These are phyloP conservation scores for Talaromyces stipitatus DNA, from an alignment of 495 filamentous ascomycete species.

Conservation along the genomic window DNA sequence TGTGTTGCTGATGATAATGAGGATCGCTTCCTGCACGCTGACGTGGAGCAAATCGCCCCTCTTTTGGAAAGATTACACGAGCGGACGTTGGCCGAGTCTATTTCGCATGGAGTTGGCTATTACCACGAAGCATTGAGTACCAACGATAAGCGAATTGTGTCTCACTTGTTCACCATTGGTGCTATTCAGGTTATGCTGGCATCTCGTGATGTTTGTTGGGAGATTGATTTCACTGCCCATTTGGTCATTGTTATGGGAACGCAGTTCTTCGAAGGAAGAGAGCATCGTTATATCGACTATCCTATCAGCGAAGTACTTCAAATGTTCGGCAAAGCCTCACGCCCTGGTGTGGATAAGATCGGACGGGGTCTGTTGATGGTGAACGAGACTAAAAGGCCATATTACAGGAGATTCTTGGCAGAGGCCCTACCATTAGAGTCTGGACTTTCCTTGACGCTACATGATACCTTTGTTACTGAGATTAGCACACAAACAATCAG, in stretches of 20 bases:
- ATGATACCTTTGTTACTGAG: slow-evolving; percentile 95
- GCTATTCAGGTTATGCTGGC: slow-evolving; percentile 91
- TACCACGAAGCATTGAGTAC: slow-evolving; percentile 87
- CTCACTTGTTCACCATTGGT: slow-evolving; percentile 82
- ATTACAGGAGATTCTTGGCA: slow-evolving; percentile 98
- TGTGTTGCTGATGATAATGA: slow-evolving; percentile 86
- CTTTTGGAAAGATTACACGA: slow-evolving; percentile 78
- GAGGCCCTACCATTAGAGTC: slow-evolving; percentile 95
- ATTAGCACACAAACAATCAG: slow-evolving; percentile 89
- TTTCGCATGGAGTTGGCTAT: slow-evolving; percentile 96
- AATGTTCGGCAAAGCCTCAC: slow-evolving; percentile 93
- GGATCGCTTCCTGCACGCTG: slow-evolving; percentile 82
- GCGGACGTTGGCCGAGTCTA: slow-evolving; percentile 74
- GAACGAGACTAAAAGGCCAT: slow-evolving; percentile 85
- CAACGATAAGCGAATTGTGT: slow-evolving; percentile 88
- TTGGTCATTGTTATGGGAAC: slow-evolving; percentile 96
- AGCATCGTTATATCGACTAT: slow-evolving; percentile 97
- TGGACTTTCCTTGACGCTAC: slow-evolving; percentile 81
- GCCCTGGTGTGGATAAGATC: slow-evolving; percentile 67
- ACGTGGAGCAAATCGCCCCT: slow-evolving; percentile 70
- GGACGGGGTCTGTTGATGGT: slow-evolving; percentile 93
- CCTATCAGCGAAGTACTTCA: slow-evolving; percentile 95
- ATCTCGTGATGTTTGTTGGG: slow-evolving; percentile 94
- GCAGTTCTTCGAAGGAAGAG: slow-evolving; percentile 95
- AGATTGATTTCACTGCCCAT: slow-evolving; percentile 80